Conservation (phyloP, 345 rosid species). For the Raphanus raphanistrum region DNA sequence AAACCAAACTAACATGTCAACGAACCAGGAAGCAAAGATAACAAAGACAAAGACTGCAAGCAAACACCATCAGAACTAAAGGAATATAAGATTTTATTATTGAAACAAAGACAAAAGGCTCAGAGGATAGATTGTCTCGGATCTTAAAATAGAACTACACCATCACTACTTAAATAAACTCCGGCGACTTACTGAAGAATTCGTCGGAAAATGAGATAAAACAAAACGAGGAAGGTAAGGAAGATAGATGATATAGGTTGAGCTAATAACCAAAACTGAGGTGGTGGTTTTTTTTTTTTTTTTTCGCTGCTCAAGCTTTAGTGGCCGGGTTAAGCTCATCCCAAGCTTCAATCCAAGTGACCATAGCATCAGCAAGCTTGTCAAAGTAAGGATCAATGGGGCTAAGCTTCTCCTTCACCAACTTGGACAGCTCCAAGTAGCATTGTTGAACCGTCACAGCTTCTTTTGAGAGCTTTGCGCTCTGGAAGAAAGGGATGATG, state of each 20-base stretch:
- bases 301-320: conserved; percentile 40
- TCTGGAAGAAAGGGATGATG: conserved; percentile 88
- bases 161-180: conserved; percentile 29
- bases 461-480: conserved; percentile 65
- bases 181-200: conserved; percentile 28
- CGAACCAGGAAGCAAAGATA: neutral
- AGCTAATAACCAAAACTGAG: conserved; percentile 43
- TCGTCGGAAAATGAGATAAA: conserved; percentile 19
- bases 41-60: neutral
- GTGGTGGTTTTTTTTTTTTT: conserved; percentile 12
- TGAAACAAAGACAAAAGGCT: conserved; percentile 33
- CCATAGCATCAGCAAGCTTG: conserved; percentile 87
- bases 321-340: conserved; percentile 78
- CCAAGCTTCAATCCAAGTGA: conserved; percentile 93
- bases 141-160: conserved; percentile 33
- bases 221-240: conserved; percentile 1
- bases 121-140: conserved; percentile 23
- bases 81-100: conserved; percentile 29
- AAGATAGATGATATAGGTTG: conserved; percentile 31
- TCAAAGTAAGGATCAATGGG: conserved; percentile 71
- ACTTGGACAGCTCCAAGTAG: conserved; percentile 77
- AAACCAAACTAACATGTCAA: neutral
- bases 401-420: conserved; percentile 71
- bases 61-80: neutral
- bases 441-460: conserved; percentile 85